Base-by-base conservation (phyloP, 1,139 yeast genomes). In the Yamadazyma conglobata region DNA sequence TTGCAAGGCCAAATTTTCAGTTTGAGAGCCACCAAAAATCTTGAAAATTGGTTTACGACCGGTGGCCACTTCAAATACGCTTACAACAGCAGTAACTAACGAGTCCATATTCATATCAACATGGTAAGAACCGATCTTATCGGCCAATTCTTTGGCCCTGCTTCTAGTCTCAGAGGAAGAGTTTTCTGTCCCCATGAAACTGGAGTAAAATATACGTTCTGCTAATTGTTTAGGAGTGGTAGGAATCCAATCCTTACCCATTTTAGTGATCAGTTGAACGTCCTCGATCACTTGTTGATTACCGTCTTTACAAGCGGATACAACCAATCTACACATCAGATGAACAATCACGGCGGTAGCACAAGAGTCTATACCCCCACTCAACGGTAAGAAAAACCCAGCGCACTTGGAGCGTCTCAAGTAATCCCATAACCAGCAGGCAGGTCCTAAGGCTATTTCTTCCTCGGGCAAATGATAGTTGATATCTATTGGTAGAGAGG, bases 371-470 rank as follows among this genome's bases (percentile, higher is more conserved):
- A 93, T 89, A 28, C 99, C 99, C 13, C 99, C 99, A 54, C 95
- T 83, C 30, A 91, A 66, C 0, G 99, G 97, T 29, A 91, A 66
- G 58, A 91, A 93, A 54, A 72, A 91, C 0, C 99, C 99, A 0
- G 89, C 88, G 36, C 91, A 83, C 43, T 76, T 76, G 42, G 94
- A 86, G 44, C 98, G 75, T 52, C 99, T 73, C 40, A 91, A 69
- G 52, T 91, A 91, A 55, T 91, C 99, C 99, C 99, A 91, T 42
- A 91, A 59, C 99, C 99, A 91, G 55, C 98, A 91, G 0, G 99
- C 98, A 1, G 98, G 99, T 0, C 98, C 98, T 31, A 85, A 64
- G 0, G 98, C 97, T 40, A 91, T 89, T 57, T 91, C 99, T 56
- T 91, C 96, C 50, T 88, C 95, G 2, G 97, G 96, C 3, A 66